phyloP scores from a whole-genome alignment of 805 yeast species.

The Teunomyces panamensis region DNA sequence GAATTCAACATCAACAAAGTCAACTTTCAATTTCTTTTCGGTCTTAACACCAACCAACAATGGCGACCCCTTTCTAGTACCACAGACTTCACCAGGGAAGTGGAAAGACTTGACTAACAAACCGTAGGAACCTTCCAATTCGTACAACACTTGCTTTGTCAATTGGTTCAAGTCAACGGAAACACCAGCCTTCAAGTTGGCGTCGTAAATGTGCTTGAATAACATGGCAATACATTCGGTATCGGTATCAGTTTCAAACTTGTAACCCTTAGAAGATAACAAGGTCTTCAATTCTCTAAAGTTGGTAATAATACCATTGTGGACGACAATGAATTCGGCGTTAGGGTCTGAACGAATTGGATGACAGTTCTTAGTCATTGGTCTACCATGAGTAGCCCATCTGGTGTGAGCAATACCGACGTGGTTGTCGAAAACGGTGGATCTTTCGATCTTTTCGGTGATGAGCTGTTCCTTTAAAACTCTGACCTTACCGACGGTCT shows the following conservation, averaged over 20 bases:
- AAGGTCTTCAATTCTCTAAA: conserved; percentile 87
- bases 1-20: conserved; percentile 97
- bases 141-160: conserved; percentile 87
- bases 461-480: conserved; percentile 68
- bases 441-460: conserved; percentile 49
- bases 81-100: conserved; percentile 94
- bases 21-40: conserved; percentile 91
- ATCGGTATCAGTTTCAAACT: conserved; percentile 91
- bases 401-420: conserved; percentile 98
- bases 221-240: conserved; percentile 97
- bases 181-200: conserved; percentile 66
- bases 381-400: conserved; percentile 99
- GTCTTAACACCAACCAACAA: conserved; percentile 95
- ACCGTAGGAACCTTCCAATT: conserved; percentile 97
- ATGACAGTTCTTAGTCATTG: conserved; percentile 82
- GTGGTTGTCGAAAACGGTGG: conserved; percentile 72
- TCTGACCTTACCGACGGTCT: conserved; percentile 89
- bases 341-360: conserved; percentile 88
- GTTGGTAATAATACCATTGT: conserved; percentile 97
- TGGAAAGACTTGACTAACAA: conserved; percentile 86
- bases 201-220: conserved; percentile 85
- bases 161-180: conserved; percentile 86
- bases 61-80: conserved; percentile 98
- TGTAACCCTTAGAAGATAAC: conserved; percentile 72
- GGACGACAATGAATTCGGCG: conserved; percentile 88